Evolutionary conservation across 1,284 basidiomycete species (phyloP).

Genomic region (Puccinia hordei): DNA sequence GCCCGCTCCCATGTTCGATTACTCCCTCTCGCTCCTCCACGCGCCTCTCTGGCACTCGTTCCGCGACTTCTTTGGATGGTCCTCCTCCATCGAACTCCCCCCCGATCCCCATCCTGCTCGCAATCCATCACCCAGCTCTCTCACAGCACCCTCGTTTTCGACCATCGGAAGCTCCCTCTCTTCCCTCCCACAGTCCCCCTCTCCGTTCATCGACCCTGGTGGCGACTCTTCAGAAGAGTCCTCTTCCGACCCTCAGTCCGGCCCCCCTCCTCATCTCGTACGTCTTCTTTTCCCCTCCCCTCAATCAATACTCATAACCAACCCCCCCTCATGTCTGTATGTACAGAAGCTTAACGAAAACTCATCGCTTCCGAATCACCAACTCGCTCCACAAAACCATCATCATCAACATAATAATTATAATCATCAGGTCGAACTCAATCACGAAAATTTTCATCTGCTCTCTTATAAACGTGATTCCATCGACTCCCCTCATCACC

Average conservation of each 20-base stretch:
- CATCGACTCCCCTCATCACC: background rate
- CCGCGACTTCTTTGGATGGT: background rate
- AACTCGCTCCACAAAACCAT: background rate
- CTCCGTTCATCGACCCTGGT: background rate
- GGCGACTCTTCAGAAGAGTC: background rate
- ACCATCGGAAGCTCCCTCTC: slow-evolving; percentile 7
- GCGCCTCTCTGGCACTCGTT: slow-evolving; percentile 3
- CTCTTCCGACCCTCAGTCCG: background rate
- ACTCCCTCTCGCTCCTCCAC: background rate
- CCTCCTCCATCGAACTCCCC: background rate
- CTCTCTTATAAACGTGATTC: background rate
- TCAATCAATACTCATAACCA: no score
- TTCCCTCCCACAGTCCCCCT: background rate
- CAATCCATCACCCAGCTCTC: background rate
- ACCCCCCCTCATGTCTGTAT: background rate
- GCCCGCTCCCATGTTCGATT: background rate
- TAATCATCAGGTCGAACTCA: background rate
- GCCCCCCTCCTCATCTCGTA: background rate
- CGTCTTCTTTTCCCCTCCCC: background rate
- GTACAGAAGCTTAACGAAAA: background rate
- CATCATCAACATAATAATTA: background rate
- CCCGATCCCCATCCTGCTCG: background rate
- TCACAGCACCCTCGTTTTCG: background rate
- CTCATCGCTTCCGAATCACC: background rate
- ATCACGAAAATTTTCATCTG: background rate